Percentiles rank a stretch among this genome's conserved stretches.
Conservation (phyloP, 2,329 filamentous ascomycete genomes). For the Sclerotinia minor region DNA sequence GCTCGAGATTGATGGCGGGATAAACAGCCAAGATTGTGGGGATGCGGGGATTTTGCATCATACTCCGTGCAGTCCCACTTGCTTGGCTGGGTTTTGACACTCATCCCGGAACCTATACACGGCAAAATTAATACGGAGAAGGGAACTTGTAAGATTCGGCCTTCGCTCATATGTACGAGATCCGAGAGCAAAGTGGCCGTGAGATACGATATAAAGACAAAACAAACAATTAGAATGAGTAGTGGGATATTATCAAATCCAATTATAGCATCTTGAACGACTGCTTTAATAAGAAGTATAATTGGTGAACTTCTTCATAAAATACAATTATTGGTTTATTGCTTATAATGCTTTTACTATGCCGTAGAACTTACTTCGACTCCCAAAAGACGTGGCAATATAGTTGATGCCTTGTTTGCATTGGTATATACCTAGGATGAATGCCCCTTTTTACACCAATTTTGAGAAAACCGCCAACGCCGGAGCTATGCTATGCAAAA, state of each 20-base stretch:
- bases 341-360: not conserved
- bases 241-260: too few relatives aligned
- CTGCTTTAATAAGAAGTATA: too few relatives aligned
- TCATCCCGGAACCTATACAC: not conserved
- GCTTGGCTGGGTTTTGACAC: not conserved
- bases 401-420: not conserved
- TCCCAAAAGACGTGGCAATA: not conserved
- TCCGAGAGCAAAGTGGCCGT: not conserved
- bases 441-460: constrained; percentile 15
- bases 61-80: not conserved
- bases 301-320: too few relatives aligned
- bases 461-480: constrained; percentile 12
- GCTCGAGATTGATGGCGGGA: constrained; percentile 10
- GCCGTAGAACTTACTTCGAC: not conserved
- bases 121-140: not conserved
- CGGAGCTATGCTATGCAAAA: constrained; percentile 22
- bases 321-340: too few relatives aligned
- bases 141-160: not conserved
- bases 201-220: too few relatives aligned
- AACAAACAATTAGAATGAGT: too few relatives aligned
- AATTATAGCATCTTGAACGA: too few relatives aligned
- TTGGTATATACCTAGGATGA: constrained; percentile 15
- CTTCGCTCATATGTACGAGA: not conserved
- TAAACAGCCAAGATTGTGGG: constrained; percentile 8
- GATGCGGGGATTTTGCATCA: not conserved